Percentiles rank a stretch among this genome's conserved stretches.
Evolutionary conservation across 495 filamentous ascomycete genomes (phyloP).

Genomic region (Ramalina intermedia): DNA sequence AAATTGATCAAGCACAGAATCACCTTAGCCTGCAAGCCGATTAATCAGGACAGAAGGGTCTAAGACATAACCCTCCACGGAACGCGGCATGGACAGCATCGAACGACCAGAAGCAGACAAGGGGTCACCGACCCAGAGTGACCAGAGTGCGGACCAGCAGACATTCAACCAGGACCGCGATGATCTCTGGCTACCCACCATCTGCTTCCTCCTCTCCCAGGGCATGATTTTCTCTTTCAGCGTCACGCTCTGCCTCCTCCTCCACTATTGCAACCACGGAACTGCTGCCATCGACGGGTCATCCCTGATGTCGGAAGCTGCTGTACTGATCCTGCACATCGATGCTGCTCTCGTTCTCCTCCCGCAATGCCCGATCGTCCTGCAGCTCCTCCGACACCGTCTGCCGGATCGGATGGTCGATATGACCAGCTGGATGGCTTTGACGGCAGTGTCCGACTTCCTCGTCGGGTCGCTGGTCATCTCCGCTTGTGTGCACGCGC

Average conservation of each 20-base stretch:
- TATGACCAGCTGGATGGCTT: constrained; percentile 70
- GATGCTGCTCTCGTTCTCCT: constrained; percentile 63
- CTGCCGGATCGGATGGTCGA: constrained; percentile 65
- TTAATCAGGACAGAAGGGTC: no score
- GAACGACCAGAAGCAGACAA: no score
- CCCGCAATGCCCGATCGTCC: constrained; percentile 64
- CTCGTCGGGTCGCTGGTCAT: constrained; percentile 70
- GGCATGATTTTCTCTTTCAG: constrained; percentile 2
- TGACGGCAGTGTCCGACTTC: constrained; percentile 46
- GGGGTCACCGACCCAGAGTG: no score
- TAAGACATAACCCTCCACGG: no score
- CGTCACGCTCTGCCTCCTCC: constrained; percentile 45
- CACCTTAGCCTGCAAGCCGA: no score
- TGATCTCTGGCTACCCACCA: no score
- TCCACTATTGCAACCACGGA: constrained; percentile 50
- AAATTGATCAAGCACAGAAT: no score
- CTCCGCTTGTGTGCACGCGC: constrained; percentile 68
- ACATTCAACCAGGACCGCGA: no score
- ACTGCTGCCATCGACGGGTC: constrained; percentile 52
- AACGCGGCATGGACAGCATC: no score
- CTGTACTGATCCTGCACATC: constrained; percentile 58
- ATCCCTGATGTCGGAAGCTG: constrained; percentile 54
- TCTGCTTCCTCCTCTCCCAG: constrained; percentile 7
- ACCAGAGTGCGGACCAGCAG: no score
- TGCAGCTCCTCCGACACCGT: constrained; percentile 59